Evolutionary conservation across 331 rosid species (phyloP), one percentile per base, ranked within the genome.

Genomic region (Ulmus americana): DNA sequence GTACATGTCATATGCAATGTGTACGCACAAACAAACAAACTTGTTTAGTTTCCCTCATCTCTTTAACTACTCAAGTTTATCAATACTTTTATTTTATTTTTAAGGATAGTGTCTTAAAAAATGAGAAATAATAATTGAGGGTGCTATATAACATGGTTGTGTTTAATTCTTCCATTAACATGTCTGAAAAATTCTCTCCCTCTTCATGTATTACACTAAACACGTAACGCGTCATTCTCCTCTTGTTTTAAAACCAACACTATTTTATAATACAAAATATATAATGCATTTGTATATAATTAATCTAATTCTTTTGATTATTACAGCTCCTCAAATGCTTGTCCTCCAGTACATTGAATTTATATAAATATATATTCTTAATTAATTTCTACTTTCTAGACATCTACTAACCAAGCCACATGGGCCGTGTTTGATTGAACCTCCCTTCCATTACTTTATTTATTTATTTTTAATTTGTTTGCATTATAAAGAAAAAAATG

Each of bases 361-460:
- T 72, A 1, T 38, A 6, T 35, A 10, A 43, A 5, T 56, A 10
- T 61, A 45, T 78, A 64, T 8, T 53, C 35, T n/a, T 28, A 69
- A 59, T 40, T 78, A 55, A 54, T 65, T 74, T 59, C 44, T 56
- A 38, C 43, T 38, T 56, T 61, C 49, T 51, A 77, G 67, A 76
- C 79, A 76, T 70, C 68, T 55, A 45, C 74, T 76, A 54, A 80
- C 72, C 76, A 76, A 76, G 77, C 68, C 84, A 80, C 81, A 76
- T 80, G 84, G 81, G 67, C 59, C 71, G 49, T 69, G 81, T 69
- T 75, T 80, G 58, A 60, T 44, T 68, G 61, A 61, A 40, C 41
- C 64, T 22, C 65, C 73, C 64, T 59, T 54, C 57, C 42, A 68
- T 72, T 60, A 59, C 50, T 72, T 55, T 72, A 80, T 43, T 68